A percentile compares a stretch with the other conserved stretches of the same genome.
These are phyloP conservation scores for Cotoneaster glaucophyllus DNA, from an alignment of 306 rosid species.

Conservation along the genomic window DNA sequence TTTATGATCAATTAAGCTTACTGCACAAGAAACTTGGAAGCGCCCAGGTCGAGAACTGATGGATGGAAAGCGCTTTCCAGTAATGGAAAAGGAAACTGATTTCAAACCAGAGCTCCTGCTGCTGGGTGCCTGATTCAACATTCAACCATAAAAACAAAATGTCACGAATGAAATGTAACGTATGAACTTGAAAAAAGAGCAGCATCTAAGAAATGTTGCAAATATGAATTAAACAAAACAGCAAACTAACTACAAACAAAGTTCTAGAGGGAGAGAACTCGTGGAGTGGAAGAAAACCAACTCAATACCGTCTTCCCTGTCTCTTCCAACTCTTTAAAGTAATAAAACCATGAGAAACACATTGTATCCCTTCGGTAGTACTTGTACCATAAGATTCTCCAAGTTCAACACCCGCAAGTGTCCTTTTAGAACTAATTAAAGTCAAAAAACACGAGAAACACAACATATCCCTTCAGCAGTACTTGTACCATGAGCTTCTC, in stretches of 20 bases:
- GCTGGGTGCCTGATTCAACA: constrained; percentile 39
- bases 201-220: neutral
- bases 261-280: neutral
- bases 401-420: neutral
- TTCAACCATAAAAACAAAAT: constrained; percentile 18
- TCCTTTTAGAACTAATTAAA: neutral
- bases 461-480: neutral
- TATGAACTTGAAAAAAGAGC: neutral
- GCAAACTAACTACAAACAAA: neutral
- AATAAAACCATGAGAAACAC: neutral
- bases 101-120: constrained; percentile 38
- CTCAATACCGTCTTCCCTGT: neutral
- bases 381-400: neutral
- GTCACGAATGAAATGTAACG: neutral
- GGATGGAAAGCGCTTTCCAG: constrained; percentile 46
- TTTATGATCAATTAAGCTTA: constrained; percentile 19
- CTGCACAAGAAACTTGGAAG: constrained; percentile 58
- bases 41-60: constrained; percentile 33
- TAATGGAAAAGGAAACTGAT: constrained; percentile 55
- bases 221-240: neutral
- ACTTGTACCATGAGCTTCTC: neutral
- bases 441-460: neutral
- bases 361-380: neutral
- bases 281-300: neutral
- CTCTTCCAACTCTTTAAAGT: neutral